Evolutionary conservation across 768 basidiomycete species (phyloP), one percentile per base, ranked within the genome.

Genomic region (Kondoa malvinella): DNA sequence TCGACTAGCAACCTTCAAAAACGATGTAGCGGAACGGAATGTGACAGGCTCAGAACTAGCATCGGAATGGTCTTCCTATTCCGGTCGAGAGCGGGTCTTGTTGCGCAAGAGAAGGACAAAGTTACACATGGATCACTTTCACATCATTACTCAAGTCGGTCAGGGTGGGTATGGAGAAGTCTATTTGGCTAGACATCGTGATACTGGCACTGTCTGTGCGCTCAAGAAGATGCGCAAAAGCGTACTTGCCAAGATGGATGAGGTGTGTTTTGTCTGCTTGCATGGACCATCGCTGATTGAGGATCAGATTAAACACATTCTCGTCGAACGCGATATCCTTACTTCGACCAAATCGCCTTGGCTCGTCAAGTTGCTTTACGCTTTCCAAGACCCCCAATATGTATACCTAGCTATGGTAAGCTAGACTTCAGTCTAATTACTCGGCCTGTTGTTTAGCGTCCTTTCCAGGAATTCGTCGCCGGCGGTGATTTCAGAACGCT

Each of bases 151-250:
- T 0, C 95, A 99, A 77, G 91, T 99, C 61, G 95, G 95, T 1
- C 95, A 99, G 79, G 95, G 95, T 15, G 95, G 95, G 1, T 99
- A 97, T 77, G 95, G 95, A 3, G 94, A 96, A 71, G 95, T 99
- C 29, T 99, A 88, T 75, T 81, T 99, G 64, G 95, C 95, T 12
- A 81, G 94, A 56, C 95, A 96, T 76, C 87, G 86, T 72, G 95
- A 99, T 73, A 88, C 92, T 0, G 89, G 91, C 30, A 90, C 97
- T 76, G 88, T 99, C 12, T 96, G 94, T 71, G 95, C 95, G 4
- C 79, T 97, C 66, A 97, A 99, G 82, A 94, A 89, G 80, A 94
- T 99, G 95, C 83, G 81, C 73, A 99, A 99, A 78, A 83, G 86
- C 27, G 96, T 92, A 0, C 74, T 99, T 57, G 87, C 86, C 75